Evolutionary conservation across 768 basidiomycete species (phyloP), one percentile per base, ranked within the genome.

Genomic region (Macrolepiota fuliginosa): DNA sequence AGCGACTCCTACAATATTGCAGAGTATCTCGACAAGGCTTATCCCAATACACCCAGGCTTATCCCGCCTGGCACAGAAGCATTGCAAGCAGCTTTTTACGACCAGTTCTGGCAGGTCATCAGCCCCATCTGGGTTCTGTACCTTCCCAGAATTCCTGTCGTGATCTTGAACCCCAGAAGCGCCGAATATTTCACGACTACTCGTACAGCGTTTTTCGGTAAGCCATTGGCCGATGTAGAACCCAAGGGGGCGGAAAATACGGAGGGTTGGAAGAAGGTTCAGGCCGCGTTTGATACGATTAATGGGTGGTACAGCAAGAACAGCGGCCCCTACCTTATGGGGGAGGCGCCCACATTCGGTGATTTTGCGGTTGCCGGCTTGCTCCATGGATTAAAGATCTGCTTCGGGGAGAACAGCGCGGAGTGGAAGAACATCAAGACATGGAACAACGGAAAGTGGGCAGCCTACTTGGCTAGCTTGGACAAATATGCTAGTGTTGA

Each of bases 21-120:
- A 0, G 64, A 73, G 15, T 84, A 86, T 67, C 74, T 86, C 58
- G 84, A 86, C 58, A 69, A 72, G 1, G 72, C 74, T 1, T 86
- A 84, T 64, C 81, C 84, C 0, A 69, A 74, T 52, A 74, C 77
- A 0, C 63, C 63, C 0, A 57, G 42, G 11, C 61, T 45, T 13
- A 65, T 82, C 59, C 77, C 76, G 0, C 22, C 56, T 3, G 78
- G 76, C 17, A 75, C 73, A 0, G 67, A 69, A 27, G 77, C 75
- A 1, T 67, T 84, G 10, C 73, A 82, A 53, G 69, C 69, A 0
- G 77, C 77, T 0, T 81, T 81, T 65, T 50, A 65, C 0, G 58
- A 68, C 6, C 68, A 67, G 2, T 67, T 70, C 50, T 57, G 42
- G 1, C 50, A 62, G 11, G 60, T 65, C 11, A 52, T 71, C 39